Evolutionary conservation across 148 eudicot species (phyloP), one percentile per base, ranked within the genome.

Genomic region (Rhododendron simsii): DNA sequence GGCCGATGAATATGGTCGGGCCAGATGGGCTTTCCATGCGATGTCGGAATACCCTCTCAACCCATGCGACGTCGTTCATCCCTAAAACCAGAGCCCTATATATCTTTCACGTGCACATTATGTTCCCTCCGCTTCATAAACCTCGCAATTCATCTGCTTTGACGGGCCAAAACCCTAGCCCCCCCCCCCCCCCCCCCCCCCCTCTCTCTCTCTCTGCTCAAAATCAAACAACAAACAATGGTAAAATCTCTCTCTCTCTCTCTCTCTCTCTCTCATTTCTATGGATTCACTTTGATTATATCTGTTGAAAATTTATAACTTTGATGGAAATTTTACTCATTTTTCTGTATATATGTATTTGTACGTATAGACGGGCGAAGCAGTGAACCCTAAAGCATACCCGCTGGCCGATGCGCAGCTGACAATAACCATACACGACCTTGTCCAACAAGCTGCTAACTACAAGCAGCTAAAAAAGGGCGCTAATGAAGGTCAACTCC

Each of bases 371-470:
- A 89, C 93, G 13, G 93, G 91, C 61, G 94, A 94, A 88, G 89
- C 87, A 41, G 93, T 93, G 13, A 94, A 94, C 90, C 95, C 95
- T 0, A 94, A 94, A 89, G 97, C 97, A 35, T 94, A 94, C 87
- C 97, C 97, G 1, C 85, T 94, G 77, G 95, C 95, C 0, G 97
- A 93, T 93, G 87, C 95, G 20, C 94, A 93, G 84, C 90, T 94
- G 86, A 91, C 95, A 4, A 92, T 88, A 12, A 93, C 94, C 21
- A 94, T 94, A 0, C 81, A 91, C 91, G 97, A 94, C 81, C 91
- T 94, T 84, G 97, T 94, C 87, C 94, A 91, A 39, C 97, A 94
- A 89, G 97, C 97, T 78, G 90, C 95, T 55, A 91, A 94, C 83
- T 94, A 91, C 88, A 94, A 94, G 90, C 93, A 92, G 78, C 93